Base-by-base conservation (phyloP, 1,284 basidiomycete species). In the Sanghuangporus sanghuang region DNA sequence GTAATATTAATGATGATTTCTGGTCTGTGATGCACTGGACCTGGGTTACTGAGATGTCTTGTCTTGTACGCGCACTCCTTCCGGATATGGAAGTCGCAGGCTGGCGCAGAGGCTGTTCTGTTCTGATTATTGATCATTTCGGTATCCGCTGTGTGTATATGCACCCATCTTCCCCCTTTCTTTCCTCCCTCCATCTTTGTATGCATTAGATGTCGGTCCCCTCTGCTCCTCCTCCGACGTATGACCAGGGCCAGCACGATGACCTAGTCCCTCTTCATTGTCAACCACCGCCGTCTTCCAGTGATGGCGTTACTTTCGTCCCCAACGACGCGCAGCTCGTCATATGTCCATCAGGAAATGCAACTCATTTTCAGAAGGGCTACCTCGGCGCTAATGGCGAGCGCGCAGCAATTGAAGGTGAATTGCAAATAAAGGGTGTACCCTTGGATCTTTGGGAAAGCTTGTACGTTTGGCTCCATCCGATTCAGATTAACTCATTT, bases 311-410 rank as follows among this genome's bases (percentile, higher is more conserved):
- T 8, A 18, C 23, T 11, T 38, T 54, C 32, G 40, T 61, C 32
- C 53, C 65, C 12, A 44, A 59, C 6, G 73, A 81, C 77, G 69
- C 75, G 14, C 86, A 91, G 73, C 81, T 91, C 52, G 78, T 90
- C 66, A 85, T 91, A 66, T 77, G 85, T 48, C 89, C 90, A 3
- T 79, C 85, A 39, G 81, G 87, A 71, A 79, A 83, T 18, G 76
- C 88, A 61, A 52, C 64, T 23, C 84, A 85, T 71, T 93, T 93
- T 70, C 90, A 93, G 76, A 90, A 85, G 70, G 90, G 90, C 11
- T 92, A 82, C 72, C 78, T 92, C 8, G 90, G 90, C 64, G 89
- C 87, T 21, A 89, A 91, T 63, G 87, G 81, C 52, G 91, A 93
- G 73, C 81, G 79, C 59, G 89, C 91, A 23, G 86, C 90, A 14